Evolutionary conservation across 2,329 filamentous ascomycete genomes (phyloP), one percentile per base, ranked within the genome.

Genomic region (Elsinoe australis): DNA sequence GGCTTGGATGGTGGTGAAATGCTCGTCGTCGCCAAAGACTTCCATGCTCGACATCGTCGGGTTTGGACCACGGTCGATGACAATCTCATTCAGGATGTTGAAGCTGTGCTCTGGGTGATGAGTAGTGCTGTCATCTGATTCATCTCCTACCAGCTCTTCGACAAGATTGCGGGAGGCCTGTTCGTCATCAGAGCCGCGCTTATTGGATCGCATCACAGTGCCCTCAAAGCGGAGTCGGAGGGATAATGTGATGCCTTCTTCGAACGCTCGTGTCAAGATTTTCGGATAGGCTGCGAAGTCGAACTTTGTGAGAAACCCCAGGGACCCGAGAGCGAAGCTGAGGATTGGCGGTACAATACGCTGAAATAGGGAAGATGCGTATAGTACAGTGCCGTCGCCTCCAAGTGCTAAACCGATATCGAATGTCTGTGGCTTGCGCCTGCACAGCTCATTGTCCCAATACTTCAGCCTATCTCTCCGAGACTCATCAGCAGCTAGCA

Each of bases 301-400:
- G 62, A 96, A 96, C 61, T 95, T 95, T 19, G 92, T 96, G 55
- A 98, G 70, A 61, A 98, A 98, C 0, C 92, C 92, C 4, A 98
- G 72, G 18, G 89, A 95, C 6, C 92, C 92, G 7, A 96, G 71
- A 1, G 88, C 79, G 64, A 98, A 96, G 52, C 87, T 90, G 53
- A 98, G 71, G 1, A 95, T 87, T 0, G 92, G 92, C 4, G 92
- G 92, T 0, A 96, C 90, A 38, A 96, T 85, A 33, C 86, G 80
- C 68, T 98, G 92, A 64, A 98, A 98, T 1, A 98, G 73, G 89
- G 90, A 96, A 61, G 87, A 94, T 3, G 90, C 86, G 61, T 95
- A 96, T 8, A 98, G 72, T 5, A 98, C 90, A 0, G 92, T 98
- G n/a, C 92, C 92, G 62, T 98, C 92, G 9, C 92, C 92, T 45